Evolutionary conservation across 768 basidiomycete genomes (phyloP).

Genomic region (Boletus rex-veris): DNA sequence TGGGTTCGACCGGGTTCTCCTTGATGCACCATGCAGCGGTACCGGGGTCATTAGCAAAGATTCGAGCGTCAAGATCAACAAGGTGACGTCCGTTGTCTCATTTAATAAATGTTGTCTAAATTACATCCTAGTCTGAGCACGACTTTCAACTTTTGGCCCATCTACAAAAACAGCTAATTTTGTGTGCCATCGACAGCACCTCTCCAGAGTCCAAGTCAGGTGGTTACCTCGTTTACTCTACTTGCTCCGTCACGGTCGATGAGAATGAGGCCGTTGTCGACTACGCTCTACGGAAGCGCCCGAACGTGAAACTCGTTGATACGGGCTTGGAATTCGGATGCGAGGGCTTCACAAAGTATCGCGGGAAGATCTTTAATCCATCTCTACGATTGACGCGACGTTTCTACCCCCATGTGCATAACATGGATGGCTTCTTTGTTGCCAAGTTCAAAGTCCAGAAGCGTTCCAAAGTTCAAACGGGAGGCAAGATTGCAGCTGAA

Average conservation of each 20-base stretch:
- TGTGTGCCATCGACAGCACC: slow-evolving; percentile 97
- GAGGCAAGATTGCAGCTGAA: slow-evolving; percentile 25
- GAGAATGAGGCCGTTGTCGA: slow-evolving; percentile 99
- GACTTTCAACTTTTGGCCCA: slow-evolving; percentile 97
- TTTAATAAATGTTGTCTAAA: slow-evolving; percentile 5
- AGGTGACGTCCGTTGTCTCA: slow-evolving; percentile 48
- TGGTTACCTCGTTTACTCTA: slow-evolving; percentile 95
- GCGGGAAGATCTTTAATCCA: slow-evolving; percentile 85
- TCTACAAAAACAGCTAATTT: slow-evolving; percentile 95
- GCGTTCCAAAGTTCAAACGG: slow-evolving; percentile 48
- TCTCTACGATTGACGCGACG: slow-evolving; percentile 78
- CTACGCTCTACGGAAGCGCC: slow-evolving; percentile 92
- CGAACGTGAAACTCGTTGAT: slow-evolving; percentile 88
- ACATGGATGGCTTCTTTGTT: slow-evolving; percentile 99
- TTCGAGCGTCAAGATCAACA: slow-evolving; percentile 95
- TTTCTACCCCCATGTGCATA: slow-evolving; percentile 97
- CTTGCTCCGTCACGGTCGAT: slow-evolving; percentile 96
- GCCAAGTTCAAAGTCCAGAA: slow-evolving; percentile 97
- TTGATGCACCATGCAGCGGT: slow-evolving; percentile 97
- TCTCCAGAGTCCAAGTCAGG: slow-evolving; percentile 87
- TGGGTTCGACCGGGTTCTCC: slow-evolving; percentile 93
- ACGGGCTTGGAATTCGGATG: slow-evolving; percentile 92
- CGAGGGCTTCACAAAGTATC: slow-evolving; percentile 85
- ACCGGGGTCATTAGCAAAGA: slow-evolving; percentile 99
- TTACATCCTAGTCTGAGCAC: slow-evolving; percentile 67